These are phyloP conservation scores for Dothidotthia symphoricarpi DNA, from an alignment of 2,329 filamentous ascomycete species.

Conservation along the genomic window DNA sequence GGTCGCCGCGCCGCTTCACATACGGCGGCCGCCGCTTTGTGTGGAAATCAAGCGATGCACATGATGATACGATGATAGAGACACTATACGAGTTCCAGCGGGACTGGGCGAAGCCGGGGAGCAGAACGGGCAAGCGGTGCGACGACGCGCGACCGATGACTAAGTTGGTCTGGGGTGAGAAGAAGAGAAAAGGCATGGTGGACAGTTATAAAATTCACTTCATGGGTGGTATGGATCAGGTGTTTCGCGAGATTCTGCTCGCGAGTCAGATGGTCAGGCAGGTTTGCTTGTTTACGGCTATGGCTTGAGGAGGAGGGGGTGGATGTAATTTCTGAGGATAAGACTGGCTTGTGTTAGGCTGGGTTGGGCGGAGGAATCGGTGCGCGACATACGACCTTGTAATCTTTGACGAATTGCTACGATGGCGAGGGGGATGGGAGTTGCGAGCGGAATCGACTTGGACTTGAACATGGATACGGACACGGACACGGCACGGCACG, in stretches of 20 bases:
- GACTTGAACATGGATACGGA: too few species aligned
- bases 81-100: conserved; percentile 38
- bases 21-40: conserved; percentile 41
- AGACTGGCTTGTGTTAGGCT: background rate
- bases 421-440: too few species aligned
- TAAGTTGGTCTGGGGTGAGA: conserved; percentile 39
- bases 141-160: conserved; percentile 32
- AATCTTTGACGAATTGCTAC: too few species aligned
- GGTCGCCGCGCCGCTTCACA: conserved; percentile 40
- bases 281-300: conserved; percentile 39
- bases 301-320: conserved; percentile 20
- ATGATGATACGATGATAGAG: conserved; percentile 49
- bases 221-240: conserved; percentile 39
- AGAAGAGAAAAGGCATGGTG: conserved; percentile 38
- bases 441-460: too few species aligned
- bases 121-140: conserved; percentile 36
- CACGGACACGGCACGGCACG: too few species aligned
- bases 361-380: too few species aligned
- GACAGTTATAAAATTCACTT: conserved; percentile 42
- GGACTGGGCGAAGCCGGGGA: conserved; percentile 38
- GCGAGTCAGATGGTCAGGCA: conserved; percentile 42
- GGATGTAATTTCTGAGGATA: background rate
- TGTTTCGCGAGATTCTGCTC: conserved; percentile 38
- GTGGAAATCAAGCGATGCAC: conserved; percentile 47
- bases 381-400: too few species aligned